Evolutionary conservation across 2,329 filamentous ascomycete genomes (phyloP), one percentile per base, ranked within the genome.

Genomic region (Aspergillus amoenus): DNA sequence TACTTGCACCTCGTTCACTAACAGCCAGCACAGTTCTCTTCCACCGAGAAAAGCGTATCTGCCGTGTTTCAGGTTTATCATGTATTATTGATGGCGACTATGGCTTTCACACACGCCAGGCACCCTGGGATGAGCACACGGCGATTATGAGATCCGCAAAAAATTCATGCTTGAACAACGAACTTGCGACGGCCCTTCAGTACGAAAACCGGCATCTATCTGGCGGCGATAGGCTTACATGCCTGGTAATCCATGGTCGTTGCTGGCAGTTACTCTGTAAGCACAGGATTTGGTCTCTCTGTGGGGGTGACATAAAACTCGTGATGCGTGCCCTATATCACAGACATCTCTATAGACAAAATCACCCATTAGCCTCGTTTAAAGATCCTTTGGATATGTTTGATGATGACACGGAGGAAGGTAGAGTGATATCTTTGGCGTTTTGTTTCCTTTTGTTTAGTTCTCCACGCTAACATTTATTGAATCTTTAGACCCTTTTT

Each of bases 201-300:
- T 21, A 51, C 4, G 48, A 51, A 21, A 24, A 8, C 24, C 24
- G 39, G n/a, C 3, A 18, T 4, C 2, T 17, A 17, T 9, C 17
- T 5, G 8, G 13, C 11, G 15, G 3, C 5, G 39, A 42, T n/a
- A 24, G 18, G 13, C 34, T 41, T 13, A 42, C 9, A 3, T 18
- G 48, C 6, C 6, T 51, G 30, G 11, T 24, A n/a, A 15, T 51
- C 13, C 48, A 51, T 32, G 21, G 13, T 30, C 48, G 48, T 12
- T 51, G 48, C 32, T 51, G 48, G 48, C 18, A 51, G 3, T 5
- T 42, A 9, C 39, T 51, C 5, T 30, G 48, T 9, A 42, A 8
- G 11, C 48, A 51, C 48, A 51, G n/a, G n/a, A 41, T 42, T 21
- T 42, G 48, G 48, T 32, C 21, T n/a, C 48, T 51, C 39, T 15